Evolutionary conservation across 306 rosid species (phyloP), one percentile per base, ranked within the genome.

Genomic region (Pachyrhizus erosus): DNA sequence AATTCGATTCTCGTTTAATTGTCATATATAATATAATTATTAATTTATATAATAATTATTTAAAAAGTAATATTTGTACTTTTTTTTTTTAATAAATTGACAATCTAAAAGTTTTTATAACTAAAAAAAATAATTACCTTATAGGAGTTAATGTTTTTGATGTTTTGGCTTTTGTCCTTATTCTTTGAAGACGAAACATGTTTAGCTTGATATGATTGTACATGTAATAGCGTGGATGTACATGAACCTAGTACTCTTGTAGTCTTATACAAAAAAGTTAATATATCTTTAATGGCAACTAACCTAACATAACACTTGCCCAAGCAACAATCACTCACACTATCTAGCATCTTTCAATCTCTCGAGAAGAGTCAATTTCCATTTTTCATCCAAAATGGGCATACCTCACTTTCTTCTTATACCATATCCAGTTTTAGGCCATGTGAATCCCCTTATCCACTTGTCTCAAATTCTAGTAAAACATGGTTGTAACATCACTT

Each of bases 401-500:
- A 80, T 39, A 1, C 77, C 79, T 17, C 92, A 89, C 37, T 78
- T 88, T 33, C 52, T 89, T 42, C 82, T 58, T 15, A 0, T 89
- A 24, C 89, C 88, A 20, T 64, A 10, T 70, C 92, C 88, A 4
- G 80, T 84, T 24, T 86, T 77, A 75, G 92, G 92, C 23, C 92
- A 87, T 66, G 86, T 89, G n/a, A 87, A 83, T 23, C 81, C 90
- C 76, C 54, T 89, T 13, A 70, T 87, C 68, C 70, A 70, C 9
- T 68, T 89, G 55, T 85, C 89, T 46, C 75, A 83, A 0, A 27
- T 84, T 39, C 33, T 87, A n/a, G 73, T 61, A 2, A 31, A 80
- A 62, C 77, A 73, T 68, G 90, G 92, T 12, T 70, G 79, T 79
- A 83, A 81, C 23, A 61, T 87, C 87, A 83, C 87, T 18, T 83